Evolutionary conservation across 805 yeast genomes (phyloP).

Genomic region (Starmerella riodocensis): DNA sequence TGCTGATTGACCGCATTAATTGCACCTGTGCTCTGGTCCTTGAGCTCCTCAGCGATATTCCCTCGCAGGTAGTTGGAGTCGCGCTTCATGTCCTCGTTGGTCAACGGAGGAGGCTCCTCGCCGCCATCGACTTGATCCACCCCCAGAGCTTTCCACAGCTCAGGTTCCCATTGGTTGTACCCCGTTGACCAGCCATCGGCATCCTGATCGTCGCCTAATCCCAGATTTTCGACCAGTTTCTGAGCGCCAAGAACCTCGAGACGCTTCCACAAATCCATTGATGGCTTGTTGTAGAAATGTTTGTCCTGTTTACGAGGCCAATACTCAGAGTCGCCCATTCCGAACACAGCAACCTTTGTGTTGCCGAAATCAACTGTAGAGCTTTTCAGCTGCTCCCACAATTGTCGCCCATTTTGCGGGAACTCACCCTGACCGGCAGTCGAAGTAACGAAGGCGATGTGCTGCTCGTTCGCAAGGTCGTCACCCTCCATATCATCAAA

Average conservation of each 20-base stretch:
- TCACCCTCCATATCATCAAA: conserved; percentile 54
- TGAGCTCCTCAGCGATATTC: conserved; percentile 75
- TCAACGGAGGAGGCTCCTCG: conserved; percentile 83
- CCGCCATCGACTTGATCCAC: conserved; percentile 69
- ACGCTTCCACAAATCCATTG: conserved; percentile 54
- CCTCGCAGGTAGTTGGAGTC: conserved; percentile 83
- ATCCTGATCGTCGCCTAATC: conserved; percentile 93
- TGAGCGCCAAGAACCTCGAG: conserved; percentile 60
- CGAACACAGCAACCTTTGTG: conserved; percentile 51
- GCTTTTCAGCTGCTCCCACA: conserved; percentile 59
- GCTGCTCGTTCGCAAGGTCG: conserved; percentile 56
- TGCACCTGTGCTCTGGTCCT: conserved; percentile 77
- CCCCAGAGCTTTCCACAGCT: conserved; percentile 77
- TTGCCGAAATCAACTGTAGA: conserved; percentile 40
- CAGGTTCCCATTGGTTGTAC: conserved; percentile 74
- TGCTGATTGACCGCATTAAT: conserved; percentile 85
- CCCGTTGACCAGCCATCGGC: conserved; percentile 92
- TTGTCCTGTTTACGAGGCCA: conserved; percentile 97
- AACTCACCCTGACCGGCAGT: conserved; percentile 83
- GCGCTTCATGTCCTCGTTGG: conserved; percentile 90
- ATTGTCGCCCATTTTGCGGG: conserved; percentile 65
- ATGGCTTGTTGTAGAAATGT: conserved; percentile 87
- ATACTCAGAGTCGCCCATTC: conserved; percentile 71
- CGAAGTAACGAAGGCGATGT: conserved; percentile 55
- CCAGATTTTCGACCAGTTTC: conserved; percentile 58